A percentile compares a stretch with the other conserved stretches of the same genome.
Conservation (phyloP, 2,329 filamentous ascomycete species). For the Penicillium verrucosum region DNA sequence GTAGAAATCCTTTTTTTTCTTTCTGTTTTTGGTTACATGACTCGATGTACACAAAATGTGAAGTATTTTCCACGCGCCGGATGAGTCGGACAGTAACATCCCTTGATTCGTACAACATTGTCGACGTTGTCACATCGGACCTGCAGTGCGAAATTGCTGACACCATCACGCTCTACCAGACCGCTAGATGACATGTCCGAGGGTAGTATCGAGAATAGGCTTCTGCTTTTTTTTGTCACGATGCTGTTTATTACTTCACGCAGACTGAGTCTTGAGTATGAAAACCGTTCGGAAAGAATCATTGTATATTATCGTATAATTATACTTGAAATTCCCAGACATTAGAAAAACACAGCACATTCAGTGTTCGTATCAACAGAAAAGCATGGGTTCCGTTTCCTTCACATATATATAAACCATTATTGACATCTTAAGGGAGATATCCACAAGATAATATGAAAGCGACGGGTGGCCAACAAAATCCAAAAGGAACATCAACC, state of each 20-base stretch:
- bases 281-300: not conserved
- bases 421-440: constrained; percentile 5
- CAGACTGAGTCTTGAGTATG: not conserved
- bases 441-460: constrained; percentile 3
- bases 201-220: not conserved
- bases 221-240: not conserved
- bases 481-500: not conserved
- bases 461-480: not conserved
- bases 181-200: not conserved
- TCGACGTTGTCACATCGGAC: not conserved
- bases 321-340: not conserved
- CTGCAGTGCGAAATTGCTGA: not conserved
- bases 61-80: not conserved
- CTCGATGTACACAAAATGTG: too few species aligned
- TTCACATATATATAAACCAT: constrained; percentile 3
- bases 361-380: not conserved
- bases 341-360: not conserved
- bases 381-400: not conserved
- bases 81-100: not conserved
- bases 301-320: not conserved
- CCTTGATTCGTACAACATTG: not conserved
- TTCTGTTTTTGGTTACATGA: not conserved
- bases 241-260: not conserved
- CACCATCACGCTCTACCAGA: not conserved
- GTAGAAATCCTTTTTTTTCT: not conserved